These are phyloP conservation scores for Fusarium chlamydosporum DNA, from an alignment of 2,329 filamentous ascomycete genomes.

Conservation along the genomic window DNA sequence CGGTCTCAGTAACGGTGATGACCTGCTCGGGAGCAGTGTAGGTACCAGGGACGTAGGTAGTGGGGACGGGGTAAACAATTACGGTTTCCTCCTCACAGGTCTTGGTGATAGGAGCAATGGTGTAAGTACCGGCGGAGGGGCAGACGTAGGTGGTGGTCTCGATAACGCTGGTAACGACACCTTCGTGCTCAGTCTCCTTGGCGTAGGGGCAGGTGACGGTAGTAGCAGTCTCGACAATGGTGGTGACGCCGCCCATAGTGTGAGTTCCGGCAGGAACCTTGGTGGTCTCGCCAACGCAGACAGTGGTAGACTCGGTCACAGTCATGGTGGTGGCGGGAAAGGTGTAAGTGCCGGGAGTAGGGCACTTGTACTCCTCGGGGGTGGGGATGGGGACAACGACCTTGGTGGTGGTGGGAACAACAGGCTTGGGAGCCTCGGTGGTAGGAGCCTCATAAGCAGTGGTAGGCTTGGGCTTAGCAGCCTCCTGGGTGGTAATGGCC, in stretches of 20 bases:
- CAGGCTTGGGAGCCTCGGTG: constrained; percentile 33
- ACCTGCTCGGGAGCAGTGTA: constrained; percentile 78
- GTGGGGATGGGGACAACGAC: constrained; percentile 66
- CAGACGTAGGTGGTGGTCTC: constrained; percentile 79
- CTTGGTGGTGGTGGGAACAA: constrained; percentile 53
- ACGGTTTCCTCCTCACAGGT: constrained; percentile 67
- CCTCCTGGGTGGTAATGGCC: constrained; percentile 33
- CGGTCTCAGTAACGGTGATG: constrained; percentile 77
- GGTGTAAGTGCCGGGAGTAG: constrained; percentile 80
- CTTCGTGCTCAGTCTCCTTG: constrained; percentile 70
- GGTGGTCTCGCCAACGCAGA: constrained; percentile 74
- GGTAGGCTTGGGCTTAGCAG: constrained; percentile 31
- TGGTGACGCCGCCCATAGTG: constrained; percentile 81
- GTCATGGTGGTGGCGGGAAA: constrained; percentile 80
- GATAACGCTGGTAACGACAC: constrained; percentile 75
- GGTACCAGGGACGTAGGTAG: constrained; percentile 76
- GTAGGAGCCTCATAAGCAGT: constrained; percentile 27
- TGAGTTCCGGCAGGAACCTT: constrained; percentile 73
- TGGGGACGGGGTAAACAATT: constrained; percentile 75
- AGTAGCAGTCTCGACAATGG: constrained; percentile 74
- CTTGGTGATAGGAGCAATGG: constrained; percentile 77
- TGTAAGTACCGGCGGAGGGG: constrained; percentile 81
- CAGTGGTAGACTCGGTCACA: constrained; percentile 75
- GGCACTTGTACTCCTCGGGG: constrained; percentile 67
- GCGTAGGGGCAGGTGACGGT: constrained; percentile 80